phyloP scores from a whole-genome alignment of 441 rosid genomes.

The Pelargonium myrrhifolium region DNA sequence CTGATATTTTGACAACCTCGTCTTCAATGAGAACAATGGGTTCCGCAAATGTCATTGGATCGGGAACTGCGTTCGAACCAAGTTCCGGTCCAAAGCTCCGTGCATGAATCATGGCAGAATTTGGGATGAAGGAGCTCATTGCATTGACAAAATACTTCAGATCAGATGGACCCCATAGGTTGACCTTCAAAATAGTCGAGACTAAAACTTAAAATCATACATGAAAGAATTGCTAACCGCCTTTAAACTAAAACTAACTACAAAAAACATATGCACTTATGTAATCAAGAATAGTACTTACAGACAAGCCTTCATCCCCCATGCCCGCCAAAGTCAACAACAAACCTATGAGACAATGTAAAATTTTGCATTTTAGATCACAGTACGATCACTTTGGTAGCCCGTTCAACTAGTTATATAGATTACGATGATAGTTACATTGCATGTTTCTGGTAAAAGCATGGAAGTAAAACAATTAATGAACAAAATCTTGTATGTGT shows the following conservation, averaged over 20 bases:
- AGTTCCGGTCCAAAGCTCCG: conserved; percentile 54
- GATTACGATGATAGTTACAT: not conserved
- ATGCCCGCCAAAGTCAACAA: conserved; percentile 65
- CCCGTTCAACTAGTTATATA: conserved; percentile 6
- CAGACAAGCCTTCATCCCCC: conserved; percentile 68
- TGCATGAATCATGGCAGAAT: conserved; percentile 92
- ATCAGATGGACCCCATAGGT: conserved; percentile 93
- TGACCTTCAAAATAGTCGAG: conserved; percentile 46
- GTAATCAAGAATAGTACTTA: conserved; percentile 30
- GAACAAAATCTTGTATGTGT: not conserved
- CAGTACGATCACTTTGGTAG: not conserved
- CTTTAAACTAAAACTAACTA: conserved; percentile 1
- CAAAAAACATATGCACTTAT: not conserved
- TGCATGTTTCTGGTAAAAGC: not conserved
- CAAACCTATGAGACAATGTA: conserved; percentile 35
- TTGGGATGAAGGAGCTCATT: conserved; percentile 86
- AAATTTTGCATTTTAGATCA: conserved; percentile 6
- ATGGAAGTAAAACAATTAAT: not conserved
- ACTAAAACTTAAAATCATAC: conserved; percentile 11
- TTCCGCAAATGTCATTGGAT: conserved; percentile 31
- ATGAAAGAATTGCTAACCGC: not conserved
- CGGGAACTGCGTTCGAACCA: conserved; percentile 32
- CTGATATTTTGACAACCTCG: conserved; percentile 84
- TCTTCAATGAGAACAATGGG: conserved; percentile 60
- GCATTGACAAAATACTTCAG: conserved; percentile 76